Percentiles rank a stretch among this genome's conserved stretches.
These are phyloP conservation scores for Fraxinus floribunda DNA, from an alignment of 305 asterid genomes.

Conservation along the genomic window DNA sequence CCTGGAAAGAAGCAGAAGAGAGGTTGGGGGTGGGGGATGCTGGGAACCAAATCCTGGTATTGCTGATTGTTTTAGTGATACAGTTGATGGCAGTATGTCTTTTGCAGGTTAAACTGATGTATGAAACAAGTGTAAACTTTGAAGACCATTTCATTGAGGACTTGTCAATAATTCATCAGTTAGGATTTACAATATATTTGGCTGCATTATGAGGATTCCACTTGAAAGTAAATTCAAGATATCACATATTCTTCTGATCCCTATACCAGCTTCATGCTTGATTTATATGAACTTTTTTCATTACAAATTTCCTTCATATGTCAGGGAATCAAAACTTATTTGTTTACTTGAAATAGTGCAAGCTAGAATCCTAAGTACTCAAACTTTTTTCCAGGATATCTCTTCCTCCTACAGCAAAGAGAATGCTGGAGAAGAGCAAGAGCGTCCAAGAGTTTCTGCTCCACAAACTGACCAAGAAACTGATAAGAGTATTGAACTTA, in stretches of 20 bases:
- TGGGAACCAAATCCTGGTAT: not conserved
- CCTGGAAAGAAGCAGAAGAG: not conserved
- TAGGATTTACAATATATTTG: not conserved
- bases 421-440: slow-evolving; percentile 36
- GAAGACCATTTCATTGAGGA: not conserved
- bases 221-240: not conserved
- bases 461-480: slow-evolving; percentile 29
- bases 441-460: slow-evolving; percentile 22
- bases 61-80: not conserved
- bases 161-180: not conserved
- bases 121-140: not conserved
- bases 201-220: not conserved
- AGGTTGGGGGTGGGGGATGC: not conserved
- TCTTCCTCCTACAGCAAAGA: slow-evolving; percentile 30
- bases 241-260: not conserved
- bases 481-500: slow-evolving; percentile 27
- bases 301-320: not conserved
- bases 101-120: not conserved
- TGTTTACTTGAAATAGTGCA: not conserved
- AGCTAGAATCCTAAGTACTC: slow-evolving; percentile 1
- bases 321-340: not conserved
- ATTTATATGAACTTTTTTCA: not conserved
- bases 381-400: slow-evolving; percentile 32
- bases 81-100: not conserved
- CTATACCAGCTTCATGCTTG: not conserved